Base-by-base conservation (phyloP, 129 eudicot genomes). In the Arctium lappa region DNA sequence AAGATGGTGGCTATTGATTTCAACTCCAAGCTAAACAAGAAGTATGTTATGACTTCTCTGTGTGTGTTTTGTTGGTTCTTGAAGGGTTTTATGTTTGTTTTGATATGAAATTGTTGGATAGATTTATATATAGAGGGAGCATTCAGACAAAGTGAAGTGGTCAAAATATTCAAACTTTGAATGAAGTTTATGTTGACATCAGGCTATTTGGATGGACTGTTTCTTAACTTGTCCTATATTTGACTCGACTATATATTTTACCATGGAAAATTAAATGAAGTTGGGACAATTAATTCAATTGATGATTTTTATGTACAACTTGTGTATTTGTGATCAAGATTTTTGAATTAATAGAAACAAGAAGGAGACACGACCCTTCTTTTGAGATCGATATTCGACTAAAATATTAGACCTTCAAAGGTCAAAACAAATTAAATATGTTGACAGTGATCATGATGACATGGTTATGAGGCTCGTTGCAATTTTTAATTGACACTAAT, bases 81-180 rank as follows among this genome's bases (percentile, higher is more conserved):
- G 60, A 30, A 72, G 39, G 70, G 6, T 34, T 81, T 80, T 48
- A 16, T 80, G 77, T 9, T 36, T 44, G 50, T 70, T 72, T 53
- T 48, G 10, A 38, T 80, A 72, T 63, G 80, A 81, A 73, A 63
- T 10, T 32, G 68, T 15, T 74, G 31, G 85, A 74, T n/a, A 29
- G 42, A 36, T 29, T 30, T 75, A 11, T 40, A 71, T 80, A 80
- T 71, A 80, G 18, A 34, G 56, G 71, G 18, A 36, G 71, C 5
- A 22, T 50, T 72, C 15, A 27, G 30, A 36, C 46, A 30, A 12
- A 66, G 42, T 15, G 79, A 74, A 75, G 46, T 75, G 76, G 80
- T 82, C 85, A 82, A 82, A 12, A 75, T 82, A 44, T 82, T 75
- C 80, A 82, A 82, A 82, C 76, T 76, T 82, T 82, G 85, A 82